Evolutionary conservation across 305 asterid species (phyloP).

Genomic region (Striga hermonthica): DNA sequence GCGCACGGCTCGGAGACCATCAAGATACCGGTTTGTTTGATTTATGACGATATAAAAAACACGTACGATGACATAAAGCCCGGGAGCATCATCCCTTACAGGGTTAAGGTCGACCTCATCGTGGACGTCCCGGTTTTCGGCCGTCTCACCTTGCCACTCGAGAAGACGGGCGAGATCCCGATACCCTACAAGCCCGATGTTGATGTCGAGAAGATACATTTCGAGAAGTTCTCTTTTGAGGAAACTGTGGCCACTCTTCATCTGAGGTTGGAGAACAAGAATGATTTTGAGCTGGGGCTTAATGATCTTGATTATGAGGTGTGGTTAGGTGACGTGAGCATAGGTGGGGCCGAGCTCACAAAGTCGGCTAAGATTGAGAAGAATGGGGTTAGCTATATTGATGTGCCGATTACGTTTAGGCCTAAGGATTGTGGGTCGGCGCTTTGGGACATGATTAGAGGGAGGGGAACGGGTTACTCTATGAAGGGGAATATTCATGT

Average conservation of each 20-base stretch:
- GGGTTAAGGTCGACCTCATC: constrained; percentile 79
- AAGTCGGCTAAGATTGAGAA: constrained; percentile 56
- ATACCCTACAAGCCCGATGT: constrained; percentile 83
- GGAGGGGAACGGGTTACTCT: constrained; percentile 76
- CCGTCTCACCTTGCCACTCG: constrained; percentile 79
- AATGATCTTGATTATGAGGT: constrained; percentile 78
- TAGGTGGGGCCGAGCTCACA: constrained; percentile 64
- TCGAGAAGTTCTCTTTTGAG: constrained; percentile 79
- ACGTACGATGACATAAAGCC: constrained; percentile 73
- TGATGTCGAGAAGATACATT: constrained; percentile 73
- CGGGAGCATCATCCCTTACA: constrained; percentile 82
- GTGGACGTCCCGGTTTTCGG: constrained; percentile 93
- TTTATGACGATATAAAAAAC: constrained; percentile 76
- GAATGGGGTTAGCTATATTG: constrained; percentile 58
- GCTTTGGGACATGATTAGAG: constrained; percentile 96
- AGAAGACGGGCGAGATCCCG: constrained; percentile 91
- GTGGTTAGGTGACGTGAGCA: constrained; percentile 79
- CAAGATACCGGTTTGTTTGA: constrained; percentile 60
- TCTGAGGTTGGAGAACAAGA: constrained; percentile 82
- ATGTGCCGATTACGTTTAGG: constrained; percentile 87
- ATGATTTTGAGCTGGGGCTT: constrained; percentile 78
- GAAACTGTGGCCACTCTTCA: constrained; percentile 79
- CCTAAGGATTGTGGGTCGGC: constrained; percentile 98
- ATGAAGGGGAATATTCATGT: constrained; percentile 81
- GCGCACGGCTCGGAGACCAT: constrained; percentile 92